Base-by-base conservation (phyloP, 768 basidiomycete species). In the Macrocybe gigantea region DNA sequence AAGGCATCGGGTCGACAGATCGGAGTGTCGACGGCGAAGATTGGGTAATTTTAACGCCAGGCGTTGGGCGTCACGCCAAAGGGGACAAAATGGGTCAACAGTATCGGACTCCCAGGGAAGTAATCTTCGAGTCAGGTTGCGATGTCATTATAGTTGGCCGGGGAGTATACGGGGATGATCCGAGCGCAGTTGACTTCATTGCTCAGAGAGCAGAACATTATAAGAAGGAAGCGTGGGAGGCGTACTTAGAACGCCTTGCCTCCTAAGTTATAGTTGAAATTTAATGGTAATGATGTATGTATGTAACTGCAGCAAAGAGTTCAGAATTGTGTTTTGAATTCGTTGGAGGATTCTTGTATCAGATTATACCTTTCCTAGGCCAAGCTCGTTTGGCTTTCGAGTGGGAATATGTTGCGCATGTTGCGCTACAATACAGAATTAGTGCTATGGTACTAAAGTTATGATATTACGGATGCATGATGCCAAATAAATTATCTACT, bases 131-230 rank as follows among this genome's bases (percentile, higher is more conserved):
- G 39, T 79, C 78, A 39, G 94, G 93, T 30, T 90, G 90, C 63
- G 96, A 99, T 68, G 78, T 98, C 14, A 98, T 98, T 61, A 98
- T 99, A 50, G 96, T 99, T 40, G 96, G 96, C 30, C 74, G 96
- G 50, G 96, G 96, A 0, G 85, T 99, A 35, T 94, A 96, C 64
- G 92, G 89, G 13, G 73, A 75, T 45, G 71, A 73, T 50, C 63
- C 64, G 40, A 71, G 64, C 31, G 65, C 75, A 34, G 66, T 75
- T 1, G 67, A 69, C 8, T 59, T 63, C 10, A 78, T 82, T 33
- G 69, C 72, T 32, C 69, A 63, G 13, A 86, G 91, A 60, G 92
- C 93, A n/a, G 79, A 88, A 60, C 74, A 83, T 60, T 99, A 98
- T 63, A 79, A 76, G 64, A 66, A 66, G 40, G 92, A 84, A 53